These are phyloP conservation scores for Alternaria angustiovoidea DNA, from an alignment of 2,329 filamentous ascomycete genomes.

Conservation along the genomic window DNA sequence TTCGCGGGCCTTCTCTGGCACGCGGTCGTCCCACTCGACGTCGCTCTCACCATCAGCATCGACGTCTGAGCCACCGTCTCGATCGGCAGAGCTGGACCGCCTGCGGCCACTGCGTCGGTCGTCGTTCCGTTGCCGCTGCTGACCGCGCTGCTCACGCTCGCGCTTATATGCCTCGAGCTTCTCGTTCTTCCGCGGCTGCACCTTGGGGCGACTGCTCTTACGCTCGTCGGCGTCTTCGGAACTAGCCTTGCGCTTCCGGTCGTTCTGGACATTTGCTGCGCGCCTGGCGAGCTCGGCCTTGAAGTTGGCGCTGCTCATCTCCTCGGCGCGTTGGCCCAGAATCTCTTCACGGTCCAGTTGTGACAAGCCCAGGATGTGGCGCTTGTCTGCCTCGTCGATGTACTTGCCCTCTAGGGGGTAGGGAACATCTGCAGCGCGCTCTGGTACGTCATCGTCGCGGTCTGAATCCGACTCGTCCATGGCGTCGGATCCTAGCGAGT, in stretches of 20 bases:
- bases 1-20: conserved; percentile 64
- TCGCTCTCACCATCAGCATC: conserved; percentile 76
- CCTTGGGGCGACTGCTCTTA: conserved; percentile 66
- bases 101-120: conserved; percentile 58
- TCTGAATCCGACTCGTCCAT: conserved; percentile 81
- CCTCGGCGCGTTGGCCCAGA: conserved; percentile 83
- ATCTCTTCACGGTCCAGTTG: conserved; percentile 92
- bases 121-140: conserved; percentile 61
- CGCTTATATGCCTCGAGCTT: conserved; percentile 71
- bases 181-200: conserved; percentile 68
- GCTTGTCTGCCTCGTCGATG: conserved; percentile 63
- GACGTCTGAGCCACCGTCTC: conserved; percentile 61
- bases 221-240: conserved; percentile 82
- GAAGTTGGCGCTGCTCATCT: conserved; percentile 83
- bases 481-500: conserved; percentile 79
- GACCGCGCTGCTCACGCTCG: conserved; percentile 67
- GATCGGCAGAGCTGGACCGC: conserved; percentile 53
- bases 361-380: conserved; percentile 80
- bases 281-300: conserved; percentile 82
- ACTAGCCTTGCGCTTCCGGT: conserved; percentile 77
- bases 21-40: conserved; percentile 73
- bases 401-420: conserved; percentile 90
- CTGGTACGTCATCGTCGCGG: conserved; percentile 51
- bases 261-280: conserved; percentile 69
- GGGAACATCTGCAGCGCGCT: conserved; percentile 68